Conservation (phyloP, 371 early-diverging fungal species). For the Zopfochytrium polystomum region DNA sequence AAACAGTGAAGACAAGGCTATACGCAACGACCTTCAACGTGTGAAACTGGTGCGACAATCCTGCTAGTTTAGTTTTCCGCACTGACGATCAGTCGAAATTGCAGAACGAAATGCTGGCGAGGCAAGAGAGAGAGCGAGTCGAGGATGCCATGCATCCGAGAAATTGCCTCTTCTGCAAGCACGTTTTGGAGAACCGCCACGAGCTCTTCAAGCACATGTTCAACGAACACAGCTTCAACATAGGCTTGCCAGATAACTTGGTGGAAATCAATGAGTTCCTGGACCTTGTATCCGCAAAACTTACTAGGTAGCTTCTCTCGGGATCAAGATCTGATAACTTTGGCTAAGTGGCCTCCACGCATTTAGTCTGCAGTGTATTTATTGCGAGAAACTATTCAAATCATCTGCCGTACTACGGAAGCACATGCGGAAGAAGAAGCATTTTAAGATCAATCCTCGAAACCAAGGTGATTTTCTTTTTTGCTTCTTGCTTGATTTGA, state of each 20-base stretch:
- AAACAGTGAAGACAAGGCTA: constrained; percentile 67
- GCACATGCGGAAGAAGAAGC: constrained; percentile 98
- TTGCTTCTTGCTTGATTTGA: constrained; percentile 94
- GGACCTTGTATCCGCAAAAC: constrained; percentile 3
- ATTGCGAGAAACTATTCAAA: constrained; percentile 92
- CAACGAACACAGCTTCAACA: constrained; percentile 88
- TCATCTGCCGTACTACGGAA: constrained; percentile 82
- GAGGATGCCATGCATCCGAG: constrained; percentile 57
- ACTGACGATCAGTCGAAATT: background rate
- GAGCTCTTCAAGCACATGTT: constrained; percentile 82
- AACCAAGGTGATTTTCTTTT: constrained; percentile 55
- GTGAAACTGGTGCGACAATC: constrained; percentile 62
- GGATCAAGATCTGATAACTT: too few relatives aligned
- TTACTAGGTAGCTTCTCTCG: background rate
- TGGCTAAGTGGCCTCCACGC: too few relatives aligned
- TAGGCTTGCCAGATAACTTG: constrained; percentile 89
- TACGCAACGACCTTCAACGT: constrained; percentile 71
- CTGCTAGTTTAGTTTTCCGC: background rate
- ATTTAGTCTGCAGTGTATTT: constrained; percentile 88
- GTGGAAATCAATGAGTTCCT: constrained; percentile 85
- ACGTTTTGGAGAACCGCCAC: constrained; percentile 58
- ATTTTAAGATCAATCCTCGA: constrained; percentile 87
- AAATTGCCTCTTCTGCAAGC: constrained; percentile 91
- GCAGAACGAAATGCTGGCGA: constrained; percentile 68
- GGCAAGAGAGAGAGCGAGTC: constrained; percentile 77